Evolutionary conservation across 345 rosid genomes (phyloP).

Genomic region (Sisymbrium irio): DNA sequence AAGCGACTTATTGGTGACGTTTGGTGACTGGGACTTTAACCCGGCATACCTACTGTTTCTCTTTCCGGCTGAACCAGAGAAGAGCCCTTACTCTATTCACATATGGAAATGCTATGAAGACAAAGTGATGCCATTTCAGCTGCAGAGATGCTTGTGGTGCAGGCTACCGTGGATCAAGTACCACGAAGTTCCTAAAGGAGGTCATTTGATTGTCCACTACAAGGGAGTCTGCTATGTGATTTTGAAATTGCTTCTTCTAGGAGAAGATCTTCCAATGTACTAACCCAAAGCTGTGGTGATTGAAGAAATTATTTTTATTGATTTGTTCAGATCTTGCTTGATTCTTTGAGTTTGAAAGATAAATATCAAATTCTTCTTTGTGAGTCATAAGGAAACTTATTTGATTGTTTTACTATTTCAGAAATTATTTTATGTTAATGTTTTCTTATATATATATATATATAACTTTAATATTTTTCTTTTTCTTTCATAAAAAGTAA

Average conservation of each 20-base stretch:
- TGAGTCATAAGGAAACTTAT: neutral
- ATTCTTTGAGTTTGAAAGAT: slow-evolving; percentile 1
- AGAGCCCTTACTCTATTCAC: slow-evolving; percentile 48
- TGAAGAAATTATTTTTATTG: neutral
- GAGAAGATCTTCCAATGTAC: slow-evolving; percentile 54
- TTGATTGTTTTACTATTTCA: neutral
- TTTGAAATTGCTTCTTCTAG: slow-evolving; percentile 58
- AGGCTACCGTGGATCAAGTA: slow-evolving; percentile 78
- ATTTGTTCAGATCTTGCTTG: neutral
- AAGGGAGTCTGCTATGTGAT: slow-evolving; percentile 65
- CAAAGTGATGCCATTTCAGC: slow-evolving; percentile 76
- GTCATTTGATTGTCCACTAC: slow-evolving; percentile 82
- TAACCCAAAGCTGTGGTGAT: slow-evolving; percentile 36
- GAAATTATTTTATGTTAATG: neutral
- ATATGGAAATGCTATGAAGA: slow-evolving; percentile 90
- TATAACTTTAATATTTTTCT: neutral
- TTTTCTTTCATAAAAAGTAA: too few relatives aligned
- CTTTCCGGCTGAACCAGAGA: slow-evolving; percentile 24
- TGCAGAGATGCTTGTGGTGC: slow-evolving; percentile 56
- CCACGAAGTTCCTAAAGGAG: slow-evolving; percentile 85
- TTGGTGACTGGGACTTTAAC: slow-evolving; percentile 85
- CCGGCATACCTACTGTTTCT: slow-evolving; percentile 59
- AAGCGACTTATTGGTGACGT: slow-evolving; percentile 53
- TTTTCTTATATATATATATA: neutral
- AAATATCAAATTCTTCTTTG: neutral